Evolutionary conservation across 192 early-diverging fungal species (phyloP), one percentile per base, ranked within the genome.

Genomic region (Backusella tarrabulga): DNA sequence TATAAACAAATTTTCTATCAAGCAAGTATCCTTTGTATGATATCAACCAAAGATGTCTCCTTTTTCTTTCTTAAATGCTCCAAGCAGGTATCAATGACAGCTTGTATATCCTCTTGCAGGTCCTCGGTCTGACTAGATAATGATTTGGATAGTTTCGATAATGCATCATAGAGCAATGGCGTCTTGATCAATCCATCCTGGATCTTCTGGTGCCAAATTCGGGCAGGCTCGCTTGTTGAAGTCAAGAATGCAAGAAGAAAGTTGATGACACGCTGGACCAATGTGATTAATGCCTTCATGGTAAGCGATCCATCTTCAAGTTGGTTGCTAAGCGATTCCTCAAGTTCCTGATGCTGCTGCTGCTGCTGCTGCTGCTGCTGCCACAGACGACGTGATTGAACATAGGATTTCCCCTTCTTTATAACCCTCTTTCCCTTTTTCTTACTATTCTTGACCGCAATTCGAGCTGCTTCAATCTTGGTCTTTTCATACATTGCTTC

Each of bases 81-180:
- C 5, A 74, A 21, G 14, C 75, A 68, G 3, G 66, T 23, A 68
- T 76, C 66, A 44, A 68, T 76, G 6, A 68, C 46, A 14, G 75
- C 4, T 23, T 68, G 38, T 6, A 44, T 69, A 35, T 76, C 75
- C 29, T 76, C 41, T 44, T 69, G 75, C 21, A 76, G 34, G 5
- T 76, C 75, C 23, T 76, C 75, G 5, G 36, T 26, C 34, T 32
- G 21, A 23, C 67, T 67, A 1, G 38, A 41, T 11, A 68, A 32
- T 2, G 36, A 32, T 52, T 38, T 63, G 11, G 26, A 15, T n/a
- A 76, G 32, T 21, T 35, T 44, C 8, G 38, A 41, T 21, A 76
- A 32, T 5, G 75, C n/a, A 50, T 68, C 66, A 76, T 76, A 76
- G 7, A 67, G 35, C 41, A 76, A 52, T 9, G 56, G 67, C 11